Evolutionary conservation across 2,329 filamentous ascomycete species (phyloP), one percentile per base, ranked within the genome.

Genomic region (Sclerotinia minor): DNA sequence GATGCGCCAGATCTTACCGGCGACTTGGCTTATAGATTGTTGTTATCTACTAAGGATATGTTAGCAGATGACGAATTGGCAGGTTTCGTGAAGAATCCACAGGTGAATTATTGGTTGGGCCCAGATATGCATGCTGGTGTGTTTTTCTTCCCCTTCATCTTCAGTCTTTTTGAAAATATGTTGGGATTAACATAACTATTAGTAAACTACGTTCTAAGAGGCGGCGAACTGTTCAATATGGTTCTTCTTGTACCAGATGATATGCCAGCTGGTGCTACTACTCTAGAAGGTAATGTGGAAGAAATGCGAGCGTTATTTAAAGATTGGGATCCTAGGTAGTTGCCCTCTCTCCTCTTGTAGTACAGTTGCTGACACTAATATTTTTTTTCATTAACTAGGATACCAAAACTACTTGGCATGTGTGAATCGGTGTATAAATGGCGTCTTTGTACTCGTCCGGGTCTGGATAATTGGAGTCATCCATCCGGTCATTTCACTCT

Each of bases 381-480:
- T 17, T 0, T 1, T 17, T 53, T 11, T 17, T 32, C 45, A 26
- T 50, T 11, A 3, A 21, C 4, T 29, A 68, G 67, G 13, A 83
- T 86, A 47, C 77, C 81, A 24, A 89, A 88, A 73, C 78, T 89
- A 5, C 78, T 88, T 0, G 77, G 78, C 0, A 80, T 88, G 24
- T 88, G 85, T 73, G 79, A 85, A 54, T 84, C 82, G 0, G 85
- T 89, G 0, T 81, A 81, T 61, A 75, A 89, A 89, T 89, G 86
- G 86, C 80, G 84, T 2, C 77, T 89, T 0, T 85, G 83, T 75
- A 87, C 86, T 68, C 80, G 85, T 0, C 81, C 81, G 1, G 82
- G 82, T 6, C 79, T 87, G 49, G 80, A 82, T n/a, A 78, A 79
- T 1, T 89, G 87, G 87, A 84, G 81, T 0, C 83, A 89, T 70